These are phyloP conservation scores for Ceratocystis albifundus DNA, from an alignment of 2,329 filamentous ascomycete genomes.

Conservation along the genomic window DNA sequence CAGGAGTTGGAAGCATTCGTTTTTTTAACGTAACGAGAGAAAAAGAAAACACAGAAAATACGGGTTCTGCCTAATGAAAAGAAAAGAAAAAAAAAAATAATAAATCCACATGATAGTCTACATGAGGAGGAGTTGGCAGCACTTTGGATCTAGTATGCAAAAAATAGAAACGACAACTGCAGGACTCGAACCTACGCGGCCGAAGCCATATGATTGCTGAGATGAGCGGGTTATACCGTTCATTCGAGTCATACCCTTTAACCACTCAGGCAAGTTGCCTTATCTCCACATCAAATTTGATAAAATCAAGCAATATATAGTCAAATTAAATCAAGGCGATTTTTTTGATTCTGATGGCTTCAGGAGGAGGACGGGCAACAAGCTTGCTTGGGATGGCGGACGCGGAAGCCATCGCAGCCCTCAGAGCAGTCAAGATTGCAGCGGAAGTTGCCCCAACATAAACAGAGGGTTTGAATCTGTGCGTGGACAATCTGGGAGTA, in stretches of 20 bases:
- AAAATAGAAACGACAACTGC: constrained; percentile 17
- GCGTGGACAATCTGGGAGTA: too few species aligned
- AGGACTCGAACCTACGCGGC: constrained; percentile 21
- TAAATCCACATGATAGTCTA: background rate
- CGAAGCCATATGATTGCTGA: constrained; percentile 22
- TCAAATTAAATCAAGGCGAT: too few species aligned
- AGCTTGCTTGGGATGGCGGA: too few species aligned
- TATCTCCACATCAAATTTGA: too few species aligned
- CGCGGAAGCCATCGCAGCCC: too few species aligned
- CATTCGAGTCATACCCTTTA: constrained; percentile 23
- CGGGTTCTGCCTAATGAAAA: background rate
- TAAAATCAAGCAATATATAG: too few species aligned
- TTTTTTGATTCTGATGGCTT: too few species aligned
- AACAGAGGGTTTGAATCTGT: too few species aligned
- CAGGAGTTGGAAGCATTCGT: background rate
- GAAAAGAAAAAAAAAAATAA: constrained; percentile 10
- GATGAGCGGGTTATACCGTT: constrained; percentile 11
- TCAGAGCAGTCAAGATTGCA: too few species aligned
- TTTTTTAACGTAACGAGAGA: background rate
- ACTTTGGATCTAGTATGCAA: background rate
- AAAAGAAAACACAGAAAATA: background rate
- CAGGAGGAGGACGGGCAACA: too few species aligned
- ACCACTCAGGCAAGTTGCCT: constrained; percentile 22
- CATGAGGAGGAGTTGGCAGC: too few species aligned
- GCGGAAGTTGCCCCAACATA: too few species aligned